Evolutionary conservation across 176 grass and related monocot genomes (phyloP).

Genomic region (Oryza australiensis): DNA sequence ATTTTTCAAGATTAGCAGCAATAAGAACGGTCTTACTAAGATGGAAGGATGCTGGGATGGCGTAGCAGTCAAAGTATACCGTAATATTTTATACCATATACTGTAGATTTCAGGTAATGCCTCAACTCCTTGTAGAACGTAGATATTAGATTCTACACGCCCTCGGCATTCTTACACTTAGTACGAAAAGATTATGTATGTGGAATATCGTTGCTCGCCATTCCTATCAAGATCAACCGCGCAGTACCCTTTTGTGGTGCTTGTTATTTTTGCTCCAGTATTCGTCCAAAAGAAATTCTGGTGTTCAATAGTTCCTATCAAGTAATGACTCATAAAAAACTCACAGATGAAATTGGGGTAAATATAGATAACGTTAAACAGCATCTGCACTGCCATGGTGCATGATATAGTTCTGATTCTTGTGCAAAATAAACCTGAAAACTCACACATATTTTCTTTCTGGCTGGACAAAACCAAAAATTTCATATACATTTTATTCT

Average conservation of each 20-base stretch:
- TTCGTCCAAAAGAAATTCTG: not conserved
- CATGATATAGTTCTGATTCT: not conserved
- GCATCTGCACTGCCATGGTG: not conserved
- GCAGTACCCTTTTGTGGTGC: not conserved
- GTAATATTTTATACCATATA: not conserved
- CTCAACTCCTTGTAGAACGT: constrained; percentile 26
- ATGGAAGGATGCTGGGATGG: constrained; percentile 20
- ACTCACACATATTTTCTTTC: not conserved
- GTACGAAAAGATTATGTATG: not conserved
- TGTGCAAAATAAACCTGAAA: not conserved
- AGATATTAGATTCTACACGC: constrained; percentile 25
- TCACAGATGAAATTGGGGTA: not conserved
- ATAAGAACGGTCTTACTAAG: not conserved
- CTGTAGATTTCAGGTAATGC: not conserved
- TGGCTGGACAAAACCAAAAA: not conserved
- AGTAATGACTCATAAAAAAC: not conserved
- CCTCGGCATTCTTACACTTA: not conserved
- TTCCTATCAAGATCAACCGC: not conserved
- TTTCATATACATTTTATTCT: not conserved
- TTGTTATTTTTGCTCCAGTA: not conserved
- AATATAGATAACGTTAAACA: not conserved
- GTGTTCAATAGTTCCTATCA: not conserved
- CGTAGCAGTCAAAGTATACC: not conserved
- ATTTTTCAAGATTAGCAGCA: constrained; percentile 13
- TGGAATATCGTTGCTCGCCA: not conserved